Base-by-base conservation (phyloP, 345 rosid species). In the Chamaenerion angustifolium region DNA sequence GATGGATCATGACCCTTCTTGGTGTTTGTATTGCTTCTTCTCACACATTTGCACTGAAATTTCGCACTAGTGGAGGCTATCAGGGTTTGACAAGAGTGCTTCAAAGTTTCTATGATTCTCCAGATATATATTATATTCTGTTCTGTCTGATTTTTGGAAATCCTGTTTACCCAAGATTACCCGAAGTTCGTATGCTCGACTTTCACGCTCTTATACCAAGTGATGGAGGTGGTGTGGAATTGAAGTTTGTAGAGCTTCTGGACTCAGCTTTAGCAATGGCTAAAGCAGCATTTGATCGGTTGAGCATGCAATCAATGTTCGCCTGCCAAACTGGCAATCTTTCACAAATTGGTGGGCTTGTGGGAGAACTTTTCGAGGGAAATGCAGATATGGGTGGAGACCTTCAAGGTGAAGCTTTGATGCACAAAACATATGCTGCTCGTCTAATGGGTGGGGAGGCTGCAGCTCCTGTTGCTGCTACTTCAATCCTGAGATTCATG, bases 351-450 rank as follows among this genome's bases (percentile, higher is more conserved):
- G 80, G 89, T 71, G 78, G 87, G 70, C 84, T 92, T 65, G 82
- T 83, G 52, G 94, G 94, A 63, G 94, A 93, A 72, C 94, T 93
- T 63, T 78, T 87, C 50, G 96, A 88, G 68, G 95, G 86, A 60
- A 69, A 84, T 66, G 73, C 76, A 45, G 96, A 93, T 71, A 82
- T 77, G 85, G 79, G 84, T 42, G 99, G 94, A 61, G 96, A 85
- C 71, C 96, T 93, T 70, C 99, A 88, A 74, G 99, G 99, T 67
- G 99, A 93, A 73, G 99, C 99, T 70, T 75, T 88, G 63, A 93
- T 93, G 99, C 99, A 93, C 63, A 93, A 88, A 78, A 93, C 99
- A 12, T 93, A 93, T 64, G 99, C 99, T 2, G 96, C 99, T 10
- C 90, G 96, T 50, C 67, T 93, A 64, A 88, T 85, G 99, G 92